A percentile compares a stretch with the other conserved stretches of the same genome.
These are phyloP conservation scores for Eutrema japonicum DNA, from an alignment of 345 rosid genomes.

Conservation along the genomic window DNA sequence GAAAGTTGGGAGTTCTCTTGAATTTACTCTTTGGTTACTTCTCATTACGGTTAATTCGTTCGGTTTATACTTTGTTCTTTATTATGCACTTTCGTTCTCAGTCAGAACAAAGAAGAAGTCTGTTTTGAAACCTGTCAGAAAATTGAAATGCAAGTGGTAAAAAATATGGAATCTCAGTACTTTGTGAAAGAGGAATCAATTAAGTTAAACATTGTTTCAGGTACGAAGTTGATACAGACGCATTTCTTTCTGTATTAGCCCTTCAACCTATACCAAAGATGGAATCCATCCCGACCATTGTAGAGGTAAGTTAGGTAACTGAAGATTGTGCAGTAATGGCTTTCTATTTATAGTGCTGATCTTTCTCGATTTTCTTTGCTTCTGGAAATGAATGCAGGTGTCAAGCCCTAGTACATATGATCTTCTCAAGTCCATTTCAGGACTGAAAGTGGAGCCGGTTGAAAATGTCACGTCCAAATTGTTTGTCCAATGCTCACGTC, in stretches of 20 bases:
- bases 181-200: slow-evolving; percentile 32
- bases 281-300: slow-evolving; percentile 85
- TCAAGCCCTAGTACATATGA: slow-evolving; percentile 77
- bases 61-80: slow-evolving; percentile 9
- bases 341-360: background rate
- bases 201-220: slow-evolving; percentile 53
- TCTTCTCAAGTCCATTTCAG: slow-evolving; percentile 84
- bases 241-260: slow-evolving; percentile 89
- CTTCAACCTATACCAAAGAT: slow-evolving; percentile 82
- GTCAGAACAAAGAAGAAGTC: background rate
- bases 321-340: slow-evolving; percentile 16
- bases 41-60: background rate
- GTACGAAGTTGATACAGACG: slow-evolving; percentile 92
- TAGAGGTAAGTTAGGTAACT: slow-evolving; percentile 65
- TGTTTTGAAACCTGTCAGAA: slow-evolving; percentile 3
- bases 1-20: slow-evolving; percentile 13
- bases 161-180: slow-evolving; percentile 4
- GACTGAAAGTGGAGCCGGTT: slow-evolving; percentile 88
- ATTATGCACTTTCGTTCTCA: slow-evolving; percentile 16
- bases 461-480: slow-evolving; percentile 90
- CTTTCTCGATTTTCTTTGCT: slow-evolving; percentile 24
- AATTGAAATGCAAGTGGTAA: background rate
- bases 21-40: background rate
- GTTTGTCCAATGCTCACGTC: slow-evolving; percentile 98
- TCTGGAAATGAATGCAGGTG: slow-evolving; percentile 57